Evolutionary conservation across 192 early-diverging fungal genomes (phyloP), one percentile per base, ranked within the genome.

Genomic region (Chytriomyces confervae): DNA sequence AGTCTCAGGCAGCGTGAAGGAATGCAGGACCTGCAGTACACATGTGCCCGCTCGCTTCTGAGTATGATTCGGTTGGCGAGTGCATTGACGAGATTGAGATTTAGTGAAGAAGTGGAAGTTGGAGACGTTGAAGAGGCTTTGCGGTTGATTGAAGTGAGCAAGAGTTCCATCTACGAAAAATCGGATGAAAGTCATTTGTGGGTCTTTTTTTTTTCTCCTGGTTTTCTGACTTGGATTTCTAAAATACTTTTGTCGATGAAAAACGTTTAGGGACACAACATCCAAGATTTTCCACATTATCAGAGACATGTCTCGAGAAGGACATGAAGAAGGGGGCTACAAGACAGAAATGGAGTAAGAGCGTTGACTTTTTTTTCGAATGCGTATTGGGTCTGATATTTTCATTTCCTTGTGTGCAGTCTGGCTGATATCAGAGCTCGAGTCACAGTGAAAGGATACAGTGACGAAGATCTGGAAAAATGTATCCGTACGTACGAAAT

Each of bases 41-140:
- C 92, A 0, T 91, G 86, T 67, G 92, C 94, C 7, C 89, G 97
- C 84, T 95, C 95, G 8, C 84, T 99, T 62, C 82, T 99, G 78
- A 93, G 90, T 62, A 91, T 97, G 23, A 86, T 97, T 74, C 93
- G 95, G 46, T 81, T 97, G 76, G 85, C 94, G 23, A 92, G 92
- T 78, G 94, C 94, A 27, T 66, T 89, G 81, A 94, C 95, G 0
- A 92, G 95, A 66, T 77, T 97, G 44, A 89, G 94, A 13, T 90
- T 91, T 63, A 85, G 89, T 23, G 88, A 90, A 23, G 82, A 82
- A 29, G 94, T 95, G 10, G 80, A 83, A 10, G 79, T 87, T 61
- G 88, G 84, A 45, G 94, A 97, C 83, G 94, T 97, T 27, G 92
- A 95, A 61, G 95, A 97, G 80, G 93, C 94, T 6, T 82, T 97